Evolutionary conservation across 2,329 filamentous ascomycete genomes (phyloP), one percentile per base, ranked within the genome.

Genomic region (Hirsutella thompsonii): DNA sequence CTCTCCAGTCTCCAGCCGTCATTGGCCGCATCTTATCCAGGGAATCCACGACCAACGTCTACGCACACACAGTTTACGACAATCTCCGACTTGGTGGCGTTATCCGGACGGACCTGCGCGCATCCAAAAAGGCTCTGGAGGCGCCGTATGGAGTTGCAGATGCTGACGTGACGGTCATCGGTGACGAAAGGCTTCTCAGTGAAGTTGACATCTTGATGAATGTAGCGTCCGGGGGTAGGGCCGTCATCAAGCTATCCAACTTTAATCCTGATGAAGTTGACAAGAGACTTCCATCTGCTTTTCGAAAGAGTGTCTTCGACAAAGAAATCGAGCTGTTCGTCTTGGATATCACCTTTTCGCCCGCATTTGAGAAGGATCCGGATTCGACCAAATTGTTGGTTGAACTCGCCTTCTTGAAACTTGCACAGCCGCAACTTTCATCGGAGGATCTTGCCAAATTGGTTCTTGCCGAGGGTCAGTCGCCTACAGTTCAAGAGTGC

Each of bases 241-340:
- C 95, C 36, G 72, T 95, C 42, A 55, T 95, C 34, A 84, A 80
- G 54, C 72, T 92, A 20, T 73, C 85, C 21, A 81, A 79, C 50
- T 77, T 86, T 59, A 94, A 94, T 65, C 77, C 87, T 39, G 90
- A 93, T 36, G 88, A 95, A 29, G 60, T 89, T 6, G 90, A 96
- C 67, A 94, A 93, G 74, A 81, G 84, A 52, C 68, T 98, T 5
- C 76, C 86, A 2, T 69, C 72, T 30, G 59, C 68, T 37, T 75
- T 92, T 48, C 80, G 83, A 55, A 86, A 83, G 61, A 69, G 73
- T 13, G 63, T 95, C 39, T 76, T 78, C 41, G 70, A 78, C 53
- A 86, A 84, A 60, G 71, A 73, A 28, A 67, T 89, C 28, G 66
- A 81, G 46, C 70, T 98, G 29, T 83, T 80, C 51, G 65, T 93